A percentile compares a stretch with the other conserved stretches of the same genome.
Conservation (phyloP, 2,329 filamentous ascomycete species). For the Teratosphaeriaceae sp. region DNA sequence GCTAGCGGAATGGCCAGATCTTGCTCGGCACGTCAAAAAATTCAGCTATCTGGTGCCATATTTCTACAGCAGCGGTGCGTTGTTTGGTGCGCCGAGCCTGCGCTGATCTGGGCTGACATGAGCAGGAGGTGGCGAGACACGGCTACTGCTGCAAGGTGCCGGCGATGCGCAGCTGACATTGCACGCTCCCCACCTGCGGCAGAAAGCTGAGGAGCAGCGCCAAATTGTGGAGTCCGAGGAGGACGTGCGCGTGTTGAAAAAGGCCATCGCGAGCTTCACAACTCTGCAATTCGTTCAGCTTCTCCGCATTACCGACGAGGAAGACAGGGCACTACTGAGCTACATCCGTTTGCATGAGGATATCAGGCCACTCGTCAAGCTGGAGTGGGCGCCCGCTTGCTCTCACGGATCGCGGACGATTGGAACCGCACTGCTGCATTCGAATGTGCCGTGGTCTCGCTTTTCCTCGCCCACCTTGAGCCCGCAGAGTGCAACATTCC, state of each 20-base stretch:
- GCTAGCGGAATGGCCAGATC: conserved; percentile 43
- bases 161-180: conserved; percentile 6
- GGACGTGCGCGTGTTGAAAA: conserved; percentile 47
- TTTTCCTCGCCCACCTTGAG: conserved; percentile 59
- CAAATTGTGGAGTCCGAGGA: conserved; percentile 45
- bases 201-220: conserved; percentile 45
- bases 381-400: conserved; percentile 58
- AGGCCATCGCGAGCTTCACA: conserved; percentile 52
- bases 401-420: conserved; percentile 55
- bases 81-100: not conserved
- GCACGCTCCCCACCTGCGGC: conserved; percentile 30
- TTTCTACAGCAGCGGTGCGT: conserved; percentile 48
- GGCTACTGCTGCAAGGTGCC: conserved; percentile 4
- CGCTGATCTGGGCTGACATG: conserved; percentile 9
- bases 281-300: conserved; percentile 59
- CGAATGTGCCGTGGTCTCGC: conserved; percentile 49
- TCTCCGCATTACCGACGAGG: conserved; percentile 53
- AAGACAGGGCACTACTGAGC: conserved; percentile 49
- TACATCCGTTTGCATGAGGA: conserved; percentile 45
- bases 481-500: conserved; percentile 49
- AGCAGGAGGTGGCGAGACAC: conserved; percentile 1
- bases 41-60: conserved; percentile 56
- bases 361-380: conserved; percentile 39
- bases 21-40: conserved; percentile 50
- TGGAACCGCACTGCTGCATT: conserved; percentile 49